phyloP scores from a whole-genome alignment of 163 green algal genomes.

The Scenedesmus sp. region DNA sequence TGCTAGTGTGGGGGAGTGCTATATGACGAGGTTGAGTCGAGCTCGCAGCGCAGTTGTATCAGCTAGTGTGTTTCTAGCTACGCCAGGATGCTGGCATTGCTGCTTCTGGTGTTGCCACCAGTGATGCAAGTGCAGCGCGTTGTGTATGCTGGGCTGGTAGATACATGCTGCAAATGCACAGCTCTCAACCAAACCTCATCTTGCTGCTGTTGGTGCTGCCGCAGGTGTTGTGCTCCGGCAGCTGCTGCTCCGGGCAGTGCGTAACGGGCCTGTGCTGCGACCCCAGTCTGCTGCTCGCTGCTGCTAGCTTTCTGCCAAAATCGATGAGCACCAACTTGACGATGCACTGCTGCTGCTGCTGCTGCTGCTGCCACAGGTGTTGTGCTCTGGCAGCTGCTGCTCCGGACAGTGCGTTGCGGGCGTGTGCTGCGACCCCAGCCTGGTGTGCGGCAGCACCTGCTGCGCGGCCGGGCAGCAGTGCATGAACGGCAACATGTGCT shows the following conservation, averaged over 20 bases:
- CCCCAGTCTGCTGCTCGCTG: not conserved
- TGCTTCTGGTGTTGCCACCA: not conserved
- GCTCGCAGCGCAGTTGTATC: too few species aligned
- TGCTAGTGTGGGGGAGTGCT: not conserved
- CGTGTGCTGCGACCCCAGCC: conserved; percentile 18
- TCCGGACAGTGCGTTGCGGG: not conserved
- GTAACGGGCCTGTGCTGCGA: conserved; percentile 16
- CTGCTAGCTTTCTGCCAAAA: too few species aligned
- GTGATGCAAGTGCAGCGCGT: too few species aligned
- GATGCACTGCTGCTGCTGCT: not conserved
- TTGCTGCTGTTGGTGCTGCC: too few species aligned
- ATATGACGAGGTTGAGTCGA: too few species aligned
- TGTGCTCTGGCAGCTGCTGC: conserved; percentile 25
- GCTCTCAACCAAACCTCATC: too few species aligned
- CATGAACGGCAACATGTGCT: not conserved
- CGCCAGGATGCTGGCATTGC: too few species aligned
- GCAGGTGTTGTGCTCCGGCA: not conserved
- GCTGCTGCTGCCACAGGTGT: not conserved
- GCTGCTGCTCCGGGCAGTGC: not conserved
- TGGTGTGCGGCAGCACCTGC: conserved; percentile 17
- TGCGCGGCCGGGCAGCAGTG: conserved; percentile 9
- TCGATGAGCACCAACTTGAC: not conserved
- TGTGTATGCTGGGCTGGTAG: too few species aligned
- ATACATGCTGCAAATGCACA: too few species aligned
- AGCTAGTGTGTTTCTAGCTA: too few species aligned